Evolutionary conservation across 1,284 basidiomycete genomes (phyloP), one percentile per base, ranked within the genome.

Genomic region (Cerrena zonata): DNA sequence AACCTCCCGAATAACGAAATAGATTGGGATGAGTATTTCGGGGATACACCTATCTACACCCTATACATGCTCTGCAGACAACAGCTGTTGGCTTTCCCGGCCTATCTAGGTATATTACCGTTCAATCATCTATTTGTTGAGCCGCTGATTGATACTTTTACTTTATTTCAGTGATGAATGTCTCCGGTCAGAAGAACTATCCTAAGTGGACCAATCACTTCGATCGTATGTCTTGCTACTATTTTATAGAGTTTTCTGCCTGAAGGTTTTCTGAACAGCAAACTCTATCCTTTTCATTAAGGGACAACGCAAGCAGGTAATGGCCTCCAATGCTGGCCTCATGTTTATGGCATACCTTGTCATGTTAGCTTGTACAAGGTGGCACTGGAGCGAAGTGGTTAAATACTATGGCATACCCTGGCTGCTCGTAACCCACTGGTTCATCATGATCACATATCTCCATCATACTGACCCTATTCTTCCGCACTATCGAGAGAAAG

Each of bases 51-150:
- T 0, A 65, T 84, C 39, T 82, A 77, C 56, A 82, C 79, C 0
- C 62, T 81, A 5, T 73, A 66, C 57, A 76, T 73, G 69, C 67
- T 80, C 40, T 59, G 80, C 47, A 69, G 75, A 13, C 76, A 78
- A 58, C 91, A 94, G 68, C 71, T 89, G 11, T 74, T 88, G 19
- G 90, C 89, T 3, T 91, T 88, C 68, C 78, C 75, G n/a, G 77
- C 80, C 53, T 90, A 89, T 70, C 80, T 89, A 50, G 64, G 74
- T 73, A 63, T 62, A 70, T 66, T 11, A 18, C 46, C 23, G 18
- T 26, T 5, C 4, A 39, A 5, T 4, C 4, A 39, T 15, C 21
- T n/a, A 18, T 21, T 5, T 21, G 43, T 34, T n/a, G 37, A 34
- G 21, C 21, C 23, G 12, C 26, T 37, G 10, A 23, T 19, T 22